Conservation (phyloP, 2,329 filamentous ascomycete genomes). For the Cladosporium austrohemisphaericum region DNA sequence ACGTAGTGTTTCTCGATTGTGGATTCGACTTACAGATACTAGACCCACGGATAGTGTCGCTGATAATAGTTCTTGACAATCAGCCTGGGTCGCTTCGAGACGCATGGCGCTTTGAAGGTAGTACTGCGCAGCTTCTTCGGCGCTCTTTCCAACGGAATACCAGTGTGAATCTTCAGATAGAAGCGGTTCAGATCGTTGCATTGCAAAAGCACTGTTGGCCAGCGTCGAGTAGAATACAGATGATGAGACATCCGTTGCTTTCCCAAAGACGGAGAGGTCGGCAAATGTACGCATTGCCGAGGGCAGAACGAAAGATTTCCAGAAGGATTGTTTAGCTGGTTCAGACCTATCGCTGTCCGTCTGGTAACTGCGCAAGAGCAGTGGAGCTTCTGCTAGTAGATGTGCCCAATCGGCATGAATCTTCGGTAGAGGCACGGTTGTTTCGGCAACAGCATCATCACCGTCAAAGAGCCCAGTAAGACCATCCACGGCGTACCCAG, state of each 20-base stretch:
- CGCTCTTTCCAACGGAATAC: not conserved
- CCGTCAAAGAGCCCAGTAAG: not conserved
- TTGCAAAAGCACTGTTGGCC: not conserved
- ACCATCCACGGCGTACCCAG: not conserved
- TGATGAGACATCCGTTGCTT: not conserved
- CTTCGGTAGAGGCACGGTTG: not conserved
- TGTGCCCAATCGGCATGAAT: not conserved
- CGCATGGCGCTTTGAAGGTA: not conserved
- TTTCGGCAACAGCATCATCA: not conserved
- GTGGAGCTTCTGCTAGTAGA: not conserved
- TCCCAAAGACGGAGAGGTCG: conserved; percentile 3
- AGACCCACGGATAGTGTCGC: not conserved
- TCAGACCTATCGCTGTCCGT: not conserved
- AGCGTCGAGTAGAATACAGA: conserved; percentile 8
- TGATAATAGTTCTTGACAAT: not conserved
- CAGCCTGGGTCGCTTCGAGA: not conserved
- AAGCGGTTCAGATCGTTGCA: not conserved
- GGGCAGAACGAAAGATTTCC: conserved; percentile 1
- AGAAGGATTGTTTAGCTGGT: conserved; percentile 1
- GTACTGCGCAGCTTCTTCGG: not conserved
- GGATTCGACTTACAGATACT: not conserved
- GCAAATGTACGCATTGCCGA: conserved; percentile 6
- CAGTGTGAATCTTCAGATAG: not conserved
- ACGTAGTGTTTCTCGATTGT: not conserved
- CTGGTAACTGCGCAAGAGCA: not conserved